Evolutionary conservation across 768 basidiomycete species (phyloP).

Genomic region (Russula lepida): DNA sequence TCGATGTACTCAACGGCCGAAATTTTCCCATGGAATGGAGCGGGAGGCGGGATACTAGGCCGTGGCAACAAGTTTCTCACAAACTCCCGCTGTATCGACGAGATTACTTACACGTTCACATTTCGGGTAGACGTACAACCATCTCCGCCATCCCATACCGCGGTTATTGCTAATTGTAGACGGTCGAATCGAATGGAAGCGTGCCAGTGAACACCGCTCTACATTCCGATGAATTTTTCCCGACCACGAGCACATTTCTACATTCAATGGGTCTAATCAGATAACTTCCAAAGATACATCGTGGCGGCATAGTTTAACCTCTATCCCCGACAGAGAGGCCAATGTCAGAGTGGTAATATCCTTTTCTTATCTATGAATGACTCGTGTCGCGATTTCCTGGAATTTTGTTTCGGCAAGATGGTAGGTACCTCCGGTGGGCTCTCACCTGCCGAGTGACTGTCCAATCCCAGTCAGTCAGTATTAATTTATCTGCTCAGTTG

Average conservation of each 20-base stretch:
- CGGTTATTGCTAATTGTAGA: neutral
- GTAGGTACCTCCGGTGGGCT: neutral
- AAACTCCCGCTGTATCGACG: neutral
- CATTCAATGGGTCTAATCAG: neutral
- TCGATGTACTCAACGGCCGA: neutral
- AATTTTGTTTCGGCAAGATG: neutral
- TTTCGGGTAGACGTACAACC: constrained; percentile 1
- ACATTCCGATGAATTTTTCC: neutral
- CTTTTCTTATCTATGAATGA: neutral
- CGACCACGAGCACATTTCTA: neutral
- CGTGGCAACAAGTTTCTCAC: neutral
- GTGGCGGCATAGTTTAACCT: neutral
- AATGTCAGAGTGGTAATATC: neutral
- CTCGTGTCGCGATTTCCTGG: neutral
- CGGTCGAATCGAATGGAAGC: constrained; percentile 14
- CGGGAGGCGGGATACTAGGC: neutral
- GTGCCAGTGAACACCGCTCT: neutral
- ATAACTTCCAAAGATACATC: neutral
- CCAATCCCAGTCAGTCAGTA: neutral
- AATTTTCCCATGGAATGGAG: constrained; percentile 6
- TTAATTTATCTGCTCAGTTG: constrained; percentile 2
- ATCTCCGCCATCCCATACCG: neutral
- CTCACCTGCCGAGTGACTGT: neutral
- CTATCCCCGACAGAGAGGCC: neutral
- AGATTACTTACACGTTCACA: neutral